These are phyloP conservation scores for Musa troglodytarum DNA, from an alignment of 176 grass and related monocot genomes.

Conservation along the genomic window DNA sequence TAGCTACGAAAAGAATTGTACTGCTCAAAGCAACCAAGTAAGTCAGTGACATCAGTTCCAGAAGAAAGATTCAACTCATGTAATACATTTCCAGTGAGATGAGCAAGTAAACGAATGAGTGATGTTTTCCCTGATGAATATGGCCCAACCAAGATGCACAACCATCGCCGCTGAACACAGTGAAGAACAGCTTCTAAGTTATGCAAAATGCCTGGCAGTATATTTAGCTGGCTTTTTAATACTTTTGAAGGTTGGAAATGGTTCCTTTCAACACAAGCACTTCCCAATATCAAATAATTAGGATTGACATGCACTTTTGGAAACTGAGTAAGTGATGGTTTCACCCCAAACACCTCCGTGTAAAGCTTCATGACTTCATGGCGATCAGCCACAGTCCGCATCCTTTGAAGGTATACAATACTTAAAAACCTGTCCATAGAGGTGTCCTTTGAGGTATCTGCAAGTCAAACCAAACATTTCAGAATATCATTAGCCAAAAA, in stretches of 20 bases:
- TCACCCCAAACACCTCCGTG: constrained; percentile 60
- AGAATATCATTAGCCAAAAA: background rate
- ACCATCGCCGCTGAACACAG: constrained; percentile 66
- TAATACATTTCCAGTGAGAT: constrained; percentile 75
- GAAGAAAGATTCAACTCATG: constrained; percentile 80
- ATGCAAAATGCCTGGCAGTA: constrained; percentile 63
- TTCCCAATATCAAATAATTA: constrained; percentile 55
- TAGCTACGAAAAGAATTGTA: constrained; percentile 81
- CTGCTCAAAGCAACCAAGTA: constrained; percentile 96
- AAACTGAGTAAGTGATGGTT: constrained; percentile 37
- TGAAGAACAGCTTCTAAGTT: constrained; percentile 70
- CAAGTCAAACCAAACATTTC: background rate
- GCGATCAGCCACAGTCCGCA: constrained; percentile 65
- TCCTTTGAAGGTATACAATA: constrained; percentile 84
- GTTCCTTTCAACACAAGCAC: constrained; percentile 57
- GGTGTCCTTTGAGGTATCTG: constrained; percentile 31
- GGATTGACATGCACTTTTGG: constrained; percentile 65
- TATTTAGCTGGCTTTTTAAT: constrained; percentile 46
- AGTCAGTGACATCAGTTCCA: constrained; percentile 88
- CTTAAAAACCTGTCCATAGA: constrained; percentile 64
- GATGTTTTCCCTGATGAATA: constrained; percentile 91
- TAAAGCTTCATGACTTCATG: constrained; percentile 72
- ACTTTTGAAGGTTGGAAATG: constrained; percentile 44
- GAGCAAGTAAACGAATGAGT: constrained; percentile 74
- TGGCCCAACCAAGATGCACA: constrained; percentile 85